Percentiles rank a stretch among this genome's conserved stretches.
Evolutionary conservation across 371 early-diverging fungal species (phyloP).

Genomic region (Conidiobolus incongruus): DNA sequence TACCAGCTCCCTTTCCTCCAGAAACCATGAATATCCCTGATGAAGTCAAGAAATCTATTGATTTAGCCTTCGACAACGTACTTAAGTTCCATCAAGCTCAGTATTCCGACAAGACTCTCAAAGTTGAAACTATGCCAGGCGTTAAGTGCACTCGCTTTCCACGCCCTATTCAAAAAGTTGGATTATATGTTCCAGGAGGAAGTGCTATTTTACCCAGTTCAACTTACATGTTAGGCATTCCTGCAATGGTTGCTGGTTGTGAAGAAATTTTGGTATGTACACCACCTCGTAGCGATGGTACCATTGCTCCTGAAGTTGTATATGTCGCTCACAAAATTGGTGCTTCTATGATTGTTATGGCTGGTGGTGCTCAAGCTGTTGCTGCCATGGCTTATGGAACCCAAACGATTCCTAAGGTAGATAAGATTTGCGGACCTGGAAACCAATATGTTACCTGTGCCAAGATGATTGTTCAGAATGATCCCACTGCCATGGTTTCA

Average conservation of each 20-base stretch:
- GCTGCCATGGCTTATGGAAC: slow-evolving; percentile 97
- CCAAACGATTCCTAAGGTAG: slow-evolving; percentile 85
- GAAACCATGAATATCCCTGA: slow-evolving; percentile 39
- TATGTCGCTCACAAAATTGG: slow-evolving; percentile 96
- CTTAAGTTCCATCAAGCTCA: slow-evolving; percentile 87
- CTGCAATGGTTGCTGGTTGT: slow-evolving; percentile 94
- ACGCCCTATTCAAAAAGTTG: slow-evolving; percentile 87
- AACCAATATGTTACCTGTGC: slow-evolving; percentile 97
- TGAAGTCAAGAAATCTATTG: slow-evolving; percentile 60
- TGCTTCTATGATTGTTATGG: slow-evolving; percentile 67
- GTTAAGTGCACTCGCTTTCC: slow-evolving; percentile 78
- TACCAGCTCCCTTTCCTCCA: slow-evolving; percentile 65
- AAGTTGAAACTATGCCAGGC: slow-evolving; percentile 92
- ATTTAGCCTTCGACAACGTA: slow-evolving; percentile 83
- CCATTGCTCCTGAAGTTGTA: slow-evolving; percentile 81
- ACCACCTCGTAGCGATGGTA: slow-evolving; percentile 81
- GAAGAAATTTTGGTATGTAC: slow-evolving; percentile 86
- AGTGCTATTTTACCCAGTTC: slow-evolving; percentile 90
- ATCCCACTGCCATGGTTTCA: slow-evolving; percentile 70
- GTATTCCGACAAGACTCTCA: slow-evolving; percentile 31
- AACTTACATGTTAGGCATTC: slow-evolving; percentile 89
- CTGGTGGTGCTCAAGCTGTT: slow-evolving; percentile 97
- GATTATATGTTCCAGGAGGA: slow-evolving; percentile 96
- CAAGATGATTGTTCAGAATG: slow-evolving; percentile 90
- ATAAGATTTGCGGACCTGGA: slow-evolving; percentile 97